Percentiles rank a stretch among this genome's conserved stretches.
Conservation (phyloP, 306 rosid species). For the Leucaena leucocephala region DNA sequence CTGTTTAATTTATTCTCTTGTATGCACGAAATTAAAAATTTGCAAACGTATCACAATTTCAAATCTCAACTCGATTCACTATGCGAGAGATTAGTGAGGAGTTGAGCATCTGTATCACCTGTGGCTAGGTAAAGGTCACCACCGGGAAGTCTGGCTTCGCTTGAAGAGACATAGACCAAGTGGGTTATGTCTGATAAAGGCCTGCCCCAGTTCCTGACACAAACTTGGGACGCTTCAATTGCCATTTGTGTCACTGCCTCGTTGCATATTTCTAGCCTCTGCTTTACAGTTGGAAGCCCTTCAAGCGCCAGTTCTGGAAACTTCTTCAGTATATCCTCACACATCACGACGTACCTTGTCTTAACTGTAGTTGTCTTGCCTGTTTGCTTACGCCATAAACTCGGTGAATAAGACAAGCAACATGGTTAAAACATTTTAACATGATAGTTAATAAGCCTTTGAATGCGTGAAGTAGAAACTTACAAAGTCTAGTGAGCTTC, state of each 20-base stretch:
- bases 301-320: conserved; percentile 75
- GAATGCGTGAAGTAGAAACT: too few relatives aligned
- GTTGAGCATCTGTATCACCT: neutral
- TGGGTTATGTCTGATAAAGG: conserved; percentile 78
- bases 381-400: conserved; percentile 37
- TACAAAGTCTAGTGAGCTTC: conserved; percentile 64
- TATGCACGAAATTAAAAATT: neutral
- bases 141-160: conserved; percentile 88
- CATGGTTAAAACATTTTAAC: neutral
- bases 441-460: too few relatives aligned
- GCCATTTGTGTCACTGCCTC: conserved; percentile 93
- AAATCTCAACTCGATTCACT: too few relatives aligned
- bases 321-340: conserved; percentile 71
- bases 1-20: neutral
- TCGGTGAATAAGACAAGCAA: conserved; percentile 12
- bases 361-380: conserved; percentile 94
- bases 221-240: conserved; percentile 78
- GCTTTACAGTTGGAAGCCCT: conserved; percentile 74
- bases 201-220: conserved; percentile 83
- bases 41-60: neutral
- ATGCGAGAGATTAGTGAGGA: too few relatives aligned
- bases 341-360: conserved; percentile 95
- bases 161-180: conserved; percentile 86
- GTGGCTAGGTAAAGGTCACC: conserved; percentile 82
- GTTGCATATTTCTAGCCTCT: conserved; percentile 83